A percentile compares a stretch with the other conserved stretches of the same genome.
Conservation (phyloP, 148 eudicot genomes). For the Cornus suecica region DNA sequence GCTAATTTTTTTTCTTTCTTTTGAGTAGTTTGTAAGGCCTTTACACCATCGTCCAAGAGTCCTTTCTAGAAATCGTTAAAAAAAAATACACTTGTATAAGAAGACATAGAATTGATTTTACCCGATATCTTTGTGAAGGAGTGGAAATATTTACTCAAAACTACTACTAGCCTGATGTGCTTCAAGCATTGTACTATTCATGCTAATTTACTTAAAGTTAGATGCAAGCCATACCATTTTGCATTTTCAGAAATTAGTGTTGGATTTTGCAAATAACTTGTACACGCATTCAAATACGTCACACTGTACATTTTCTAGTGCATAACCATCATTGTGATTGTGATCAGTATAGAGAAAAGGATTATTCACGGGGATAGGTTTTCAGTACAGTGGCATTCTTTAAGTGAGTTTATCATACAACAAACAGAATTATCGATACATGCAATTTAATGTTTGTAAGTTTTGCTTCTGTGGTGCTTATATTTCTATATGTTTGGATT, state of each 20-base stretch:
- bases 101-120: too few relatives aligned
- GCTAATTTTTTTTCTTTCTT: too few relatives aligned
- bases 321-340: not conserved
- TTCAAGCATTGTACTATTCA: not conserved
- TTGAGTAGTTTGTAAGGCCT: too few relatives aligned
- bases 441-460: not conserved
- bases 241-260: not conserved
- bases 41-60: too few relatives aligned
- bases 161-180: not conserved
- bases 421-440: not conserved
- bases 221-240: too few relatives aligned
- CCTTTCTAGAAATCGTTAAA: too few relatives aligned
- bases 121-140: not conserved
- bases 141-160: not conserved
- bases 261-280: not conserved
- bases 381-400: not conserved
- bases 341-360: not conserved
- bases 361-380: not conserved
- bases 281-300: not conserved
- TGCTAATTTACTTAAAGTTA: too few relatives aligned
- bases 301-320: not conserved
- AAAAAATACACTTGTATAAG: too few relatives aligned
- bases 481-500: not conserved
- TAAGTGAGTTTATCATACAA: not conserved
- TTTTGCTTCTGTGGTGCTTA: constrained; percentile 1